Percentiles rank a stretch among this genome's conserved stretches.
phyloP scores from a whole-genome alignment of 1,139 yeast species.

The Kurtzmaniella quercitrusa region DNA sequence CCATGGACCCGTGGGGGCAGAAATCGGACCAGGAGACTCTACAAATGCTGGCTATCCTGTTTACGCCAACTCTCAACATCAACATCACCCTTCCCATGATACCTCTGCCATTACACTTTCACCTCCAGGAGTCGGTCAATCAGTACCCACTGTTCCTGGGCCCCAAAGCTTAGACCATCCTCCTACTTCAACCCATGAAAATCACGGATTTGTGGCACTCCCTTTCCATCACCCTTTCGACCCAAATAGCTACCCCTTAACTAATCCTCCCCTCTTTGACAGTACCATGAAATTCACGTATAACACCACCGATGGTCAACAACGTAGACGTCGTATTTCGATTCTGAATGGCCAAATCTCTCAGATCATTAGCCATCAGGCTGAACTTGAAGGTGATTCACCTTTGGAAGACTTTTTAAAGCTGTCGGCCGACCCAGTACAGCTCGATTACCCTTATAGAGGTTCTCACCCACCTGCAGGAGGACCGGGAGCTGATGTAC shows the following conservation, averaged over 20 bases:
- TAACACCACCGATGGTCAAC: constrained; percentile 35
- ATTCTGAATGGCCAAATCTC: constrained; percentile 80
- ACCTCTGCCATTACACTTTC: neutral
- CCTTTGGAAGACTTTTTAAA: constrained; percentile 14
- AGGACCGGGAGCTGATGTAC: constrained; percentile 3
- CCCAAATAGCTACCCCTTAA: constrained; percentile 50
- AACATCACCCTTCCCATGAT: neutral
- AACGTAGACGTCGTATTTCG: constrained; percentile 59
- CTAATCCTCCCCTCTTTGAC: constrained; percentile 64
- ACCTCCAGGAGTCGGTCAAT: neutral
- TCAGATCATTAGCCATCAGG: constrained; percentile 53
- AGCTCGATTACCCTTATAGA: neutral
- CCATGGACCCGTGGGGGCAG: neutral
- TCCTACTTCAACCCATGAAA: neutral
- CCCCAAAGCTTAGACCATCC: neutral
- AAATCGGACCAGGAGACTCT: neutral
- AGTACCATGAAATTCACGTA: constrained; percentile 44
- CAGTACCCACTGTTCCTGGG: neutral
- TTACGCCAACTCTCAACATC: neutral
- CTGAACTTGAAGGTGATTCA: constrained; percentile 27
- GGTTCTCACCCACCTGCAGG: constrained; percentile 4
- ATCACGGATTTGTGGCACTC: neutral
- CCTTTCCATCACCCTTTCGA: constrained; percentile 35
- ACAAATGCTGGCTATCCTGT: neutral
- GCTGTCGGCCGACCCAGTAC: neutral